Evolutionary conservation across 2,329 filamentous ascomycete species (phyloP).

Genomic region (Ilyonectria robusta): DNA sequence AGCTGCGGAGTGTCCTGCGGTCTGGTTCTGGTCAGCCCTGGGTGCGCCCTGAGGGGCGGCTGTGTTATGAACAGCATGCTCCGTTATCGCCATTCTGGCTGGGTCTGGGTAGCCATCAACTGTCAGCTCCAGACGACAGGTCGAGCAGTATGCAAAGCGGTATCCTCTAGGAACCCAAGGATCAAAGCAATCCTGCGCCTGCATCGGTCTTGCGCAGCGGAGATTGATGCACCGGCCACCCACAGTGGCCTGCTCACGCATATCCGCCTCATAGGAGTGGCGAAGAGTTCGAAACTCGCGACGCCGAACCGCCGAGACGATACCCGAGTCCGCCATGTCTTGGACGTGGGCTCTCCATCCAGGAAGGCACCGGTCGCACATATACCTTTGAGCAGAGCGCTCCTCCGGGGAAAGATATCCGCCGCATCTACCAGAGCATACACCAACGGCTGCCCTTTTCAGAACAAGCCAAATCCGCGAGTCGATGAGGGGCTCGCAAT

Average conservation of each 20-base stretch:
- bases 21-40: too few species aligned
- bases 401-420: conserved; percentile 7
- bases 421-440: conserved; percentile 5
- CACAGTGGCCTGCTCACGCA: neutral
- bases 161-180: neutral
- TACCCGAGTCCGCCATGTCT: neutral
- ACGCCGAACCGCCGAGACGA: neutral
- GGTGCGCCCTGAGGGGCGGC: too few species aligned
- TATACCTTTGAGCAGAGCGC: conserved; percentile 2
- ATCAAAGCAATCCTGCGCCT: neutral
- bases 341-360: neutral
- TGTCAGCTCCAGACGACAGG: neutral
- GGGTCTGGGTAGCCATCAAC: neutral
- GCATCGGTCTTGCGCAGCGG: conserved; percentile 7
- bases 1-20: too few species aligned
- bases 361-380: neutral
- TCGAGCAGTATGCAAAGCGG: conserved; percentile 6
- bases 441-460: neutral
- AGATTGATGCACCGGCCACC: conserved; percentile 6
- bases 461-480: neutral
- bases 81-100: neutral
- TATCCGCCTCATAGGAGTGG: neutral
- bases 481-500: neutral
- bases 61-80: too few species aligned
- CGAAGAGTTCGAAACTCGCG: neutral